Evolutionary conservation across 2,329 filamentous ascomycete species (phyloP), one percentile per base, ranked within the genome.

Genomic region (Hymenoscyphus infarciens): DNA sequence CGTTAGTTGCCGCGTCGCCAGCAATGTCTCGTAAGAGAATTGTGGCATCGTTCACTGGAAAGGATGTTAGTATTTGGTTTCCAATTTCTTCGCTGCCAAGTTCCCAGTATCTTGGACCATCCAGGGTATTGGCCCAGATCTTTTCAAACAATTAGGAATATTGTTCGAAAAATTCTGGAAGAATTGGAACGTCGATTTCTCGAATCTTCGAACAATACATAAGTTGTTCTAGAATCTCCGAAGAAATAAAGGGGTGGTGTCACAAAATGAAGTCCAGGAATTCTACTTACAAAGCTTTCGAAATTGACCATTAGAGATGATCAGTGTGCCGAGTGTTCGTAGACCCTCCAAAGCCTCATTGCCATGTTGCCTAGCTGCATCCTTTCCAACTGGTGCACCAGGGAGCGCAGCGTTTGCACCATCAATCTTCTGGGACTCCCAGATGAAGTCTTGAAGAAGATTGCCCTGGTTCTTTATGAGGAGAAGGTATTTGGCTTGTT

Each of bases 401-500:
- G 91, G 90, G 1, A 81, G 77, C 63, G 78, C 75, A 29, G 91
- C 82, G 59, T 83, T 81, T 71, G 82, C 87, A 62, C 84, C 79
- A 60, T 87, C 85, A 66, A 95, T 87, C 56, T 90, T 83, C 73
- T 92, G 87, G 0, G 92, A 93, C 74, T 97, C 90, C 89, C 91
- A 99, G 77, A 98, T 91, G 77, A 99, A 98, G 72, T 99, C 93
- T 74, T 99, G 95, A 22, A 99, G 80, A 63, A 98, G 79, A 72
- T 99, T 92, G 74, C 93, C 95, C 64, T 97, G 85, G 74, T 99
- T 99, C 84, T 98, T 99, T 78, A 89, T 90, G 29, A 99, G 81
- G 8, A 98, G 79, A 13, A 99, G 83, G 62, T 87, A 78, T 81
- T 97, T 96, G 63, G 94, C 89, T 75, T 95, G 85, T 71, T 89